Evolutionary conservation across 2,329 filamentous ascomycete species (phyloP).

Genomic region (Neocucurbitaria cava): DNA sequence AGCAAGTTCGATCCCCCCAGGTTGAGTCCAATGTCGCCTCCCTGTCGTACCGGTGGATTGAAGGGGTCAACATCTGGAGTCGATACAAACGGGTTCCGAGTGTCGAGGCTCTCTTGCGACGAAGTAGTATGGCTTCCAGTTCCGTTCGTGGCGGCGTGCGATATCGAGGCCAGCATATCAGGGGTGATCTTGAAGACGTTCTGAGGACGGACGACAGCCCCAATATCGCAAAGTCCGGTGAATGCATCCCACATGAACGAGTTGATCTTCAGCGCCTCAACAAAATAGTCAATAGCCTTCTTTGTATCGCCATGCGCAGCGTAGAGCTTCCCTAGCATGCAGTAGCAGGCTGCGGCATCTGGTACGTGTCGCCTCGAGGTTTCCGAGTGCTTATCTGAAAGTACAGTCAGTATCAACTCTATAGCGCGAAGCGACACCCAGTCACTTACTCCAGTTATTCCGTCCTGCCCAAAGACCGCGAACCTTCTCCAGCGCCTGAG

Average conservation of each 20-base stretch:
- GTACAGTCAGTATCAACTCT: constrained; percentile 17
- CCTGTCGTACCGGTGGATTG: constrained; percentile 44
- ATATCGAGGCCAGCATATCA: constrained; percentile 64
- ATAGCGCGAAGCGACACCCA: background rate
- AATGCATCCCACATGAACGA: constrained; percentile 99
- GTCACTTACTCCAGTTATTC: constrained; percentile 74
- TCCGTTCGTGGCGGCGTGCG: constrained; percentile 33
- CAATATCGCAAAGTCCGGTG: constrained; percentile 81
- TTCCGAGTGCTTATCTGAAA: constrained; percentile 73
- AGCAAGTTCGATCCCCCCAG: constrained; percentile 48
- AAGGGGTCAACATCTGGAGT: constrained; percentile 55
- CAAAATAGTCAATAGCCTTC: constrained; percentile 84
- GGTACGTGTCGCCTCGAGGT: constrained; percentile 76
- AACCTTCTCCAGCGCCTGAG: constrained; percentile 82
- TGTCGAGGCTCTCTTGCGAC: constrained; percentile 28
- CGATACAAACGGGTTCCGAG: constrained; percentile 40
- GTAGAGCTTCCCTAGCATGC: constrained; percentile 86
- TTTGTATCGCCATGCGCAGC: constrained; percentile 79
- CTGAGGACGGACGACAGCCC: constrained; percentile 77
- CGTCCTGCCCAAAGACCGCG: constrained; percentile 76
- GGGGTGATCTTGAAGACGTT: constrained; percentile 84
- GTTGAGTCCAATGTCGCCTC: constrained; percentile 44
- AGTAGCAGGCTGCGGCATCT: constrained; percentile 83
- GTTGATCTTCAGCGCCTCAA: constrained; percentile 86
- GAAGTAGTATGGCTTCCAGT: constrained; percentile 16